Evolutionary conservation across 495 filamentous ascomycete genomes (phyloP).

Genomic region (Pyronema domesticum): DNA sequence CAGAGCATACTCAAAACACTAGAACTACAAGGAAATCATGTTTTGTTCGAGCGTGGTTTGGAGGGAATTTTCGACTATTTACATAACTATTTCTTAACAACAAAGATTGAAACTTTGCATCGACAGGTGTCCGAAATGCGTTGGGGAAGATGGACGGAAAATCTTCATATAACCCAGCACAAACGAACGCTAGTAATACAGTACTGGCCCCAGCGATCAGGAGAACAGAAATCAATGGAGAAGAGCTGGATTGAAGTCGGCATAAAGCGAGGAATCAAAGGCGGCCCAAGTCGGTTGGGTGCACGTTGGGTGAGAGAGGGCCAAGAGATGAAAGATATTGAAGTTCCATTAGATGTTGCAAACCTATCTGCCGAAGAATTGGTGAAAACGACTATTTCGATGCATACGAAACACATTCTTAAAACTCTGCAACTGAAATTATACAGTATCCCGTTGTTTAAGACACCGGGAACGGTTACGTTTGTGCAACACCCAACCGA

Average conservation of each 20-base stretch:
- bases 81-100: constrained; percentile 67
- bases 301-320: constrained; percentile 75
- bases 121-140: constrained; percentile 56
- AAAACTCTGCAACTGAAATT: constrained; percentile 41
- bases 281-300: constrained; percentile 34
- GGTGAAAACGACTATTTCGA: constrained; percentile 53
- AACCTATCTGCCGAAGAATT: constrained; percentile 54
- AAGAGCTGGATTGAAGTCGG: constrained; percentile 59
- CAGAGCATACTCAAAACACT: constrained; percentile 42
- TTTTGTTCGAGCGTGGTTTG: constrained; percentile 47
- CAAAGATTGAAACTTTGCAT: constrained; percentile 64
- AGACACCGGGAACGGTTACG: constrained; percentile 28
- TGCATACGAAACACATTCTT: constrained; percentile 52
- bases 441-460: constrained; percentile 38
- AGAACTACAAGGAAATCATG: constrained; percentile 50
- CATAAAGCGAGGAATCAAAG: constrained; percentile 23
- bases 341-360: constrained; percentile 45
- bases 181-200: constrained; percentile 68
- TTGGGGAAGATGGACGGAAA: constrained; percentile 52
- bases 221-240: constrained; percentile 27
- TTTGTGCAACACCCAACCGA: constrained; percentile 39
- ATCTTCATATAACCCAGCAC: constrained; percentile 53
- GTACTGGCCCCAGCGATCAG: constrained; percentile 56
- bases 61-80: constrained; percentile 64
- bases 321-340: constrained; percentile 46